Conservation (phyloP, 140 eudicot genomes). For the Bidens hawaiensis region DNA sequence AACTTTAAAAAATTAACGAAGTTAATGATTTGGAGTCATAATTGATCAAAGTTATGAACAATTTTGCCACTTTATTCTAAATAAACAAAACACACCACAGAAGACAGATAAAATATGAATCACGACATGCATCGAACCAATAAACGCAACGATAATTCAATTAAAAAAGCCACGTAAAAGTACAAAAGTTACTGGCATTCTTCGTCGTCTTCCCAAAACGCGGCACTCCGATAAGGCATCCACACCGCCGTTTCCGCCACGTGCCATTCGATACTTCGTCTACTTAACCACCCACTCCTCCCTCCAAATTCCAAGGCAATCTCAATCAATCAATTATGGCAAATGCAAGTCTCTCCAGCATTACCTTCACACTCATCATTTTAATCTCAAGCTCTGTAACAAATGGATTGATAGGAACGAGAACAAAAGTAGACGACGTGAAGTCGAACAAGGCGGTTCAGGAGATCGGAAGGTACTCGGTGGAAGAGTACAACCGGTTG, state of each 20-base stretch:
- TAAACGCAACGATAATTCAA: too few relatives aligned
- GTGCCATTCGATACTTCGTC: not conserved
- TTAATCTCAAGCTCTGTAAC: not conserved
- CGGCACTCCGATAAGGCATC: slow-evolving; percentile 47
- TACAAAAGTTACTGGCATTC: too few relatives aligned
- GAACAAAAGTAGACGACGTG: slow-evolving; percentile 36
- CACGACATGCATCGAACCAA: too few relatives aligned
- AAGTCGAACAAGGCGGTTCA: slow-evolving; percentile 41
- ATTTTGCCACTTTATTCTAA: too few relatives aligned
- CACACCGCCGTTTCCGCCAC: slow-evolving; percentile 26
- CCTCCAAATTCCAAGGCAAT: not conserved
- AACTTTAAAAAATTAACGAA: too few relatives aligned
- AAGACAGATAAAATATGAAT: too few relatives aligned
- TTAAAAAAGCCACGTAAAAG: too few relatives aligned
- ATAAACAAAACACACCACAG: too few relatives aligned
- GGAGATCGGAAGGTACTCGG: slow-evolving; percentile 45
- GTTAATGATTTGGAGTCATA: too few relatives aligned
- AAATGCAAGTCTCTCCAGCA: slow-evolving; percentile 8
- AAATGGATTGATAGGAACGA: slow-evolving; percentile 35
- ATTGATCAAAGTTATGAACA: too few relatives aligned
- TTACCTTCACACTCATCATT: slow-evolving; percentile 2
- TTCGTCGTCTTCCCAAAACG: slow-evolving; percentile 33
- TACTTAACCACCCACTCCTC: not conserved
- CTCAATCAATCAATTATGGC: too few relatives aligned
- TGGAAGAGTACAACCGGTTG: slow-evolving; percentile 38